Conservation (phyloP, 2,329 filamentous ascomycete genomes). For the Xenosphaeropsis pyriputrescens region DNA sequence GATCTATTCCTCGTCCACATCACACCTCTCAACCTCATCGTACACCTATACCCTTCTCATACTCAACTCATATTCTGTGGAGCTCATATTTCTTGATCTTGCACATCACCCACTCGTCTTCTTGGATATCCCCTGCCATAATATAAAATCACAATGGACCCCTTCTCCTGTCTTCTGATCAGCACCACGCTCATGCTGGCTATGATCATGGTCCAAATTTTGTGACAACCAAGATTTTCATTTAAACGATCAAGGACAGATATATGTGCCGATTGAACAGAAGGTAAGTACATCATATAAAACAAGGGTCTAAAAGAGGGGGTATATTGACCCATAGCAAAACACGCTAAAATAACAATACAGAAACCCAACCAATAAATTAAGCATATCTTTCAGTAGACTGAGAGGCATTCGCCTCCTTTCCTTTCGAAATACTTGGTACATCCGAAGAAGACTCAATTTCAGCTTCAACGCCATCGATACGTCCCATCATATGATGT, state of each 20-base stretch:
- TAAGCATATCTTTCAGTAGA: background rate
- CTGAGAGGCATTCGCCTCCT: background rate
- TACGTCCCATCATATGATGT: conserved; percentile 1
- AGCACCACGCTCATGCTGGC: too few species aligned
- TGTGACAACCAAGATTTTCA: background rate
- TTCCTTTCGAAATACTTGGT: background rate
- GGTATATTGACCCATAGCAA: background rate
- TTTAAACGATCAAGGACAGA: background rate
- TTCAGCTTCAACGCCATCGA: background rate
- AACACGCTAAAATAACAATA: background rate
- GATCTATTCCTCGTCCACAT: too few species aligned
- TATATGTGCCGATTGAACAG: background rate
- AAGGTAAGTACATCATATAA: background rate
- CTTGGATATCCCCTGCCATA: too few species aligned
- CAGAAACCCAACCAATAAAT: background rate
- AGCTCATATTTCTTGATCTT: too few species aligned
- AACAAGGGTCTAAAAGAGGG: background rate
- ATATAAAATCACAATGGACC: too few species aligned
- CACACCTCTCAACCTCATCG: too few species aligned
- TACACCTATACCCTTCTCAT: too few species aligned
- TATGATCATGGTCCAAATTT: background rate
- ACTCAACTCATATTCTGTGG: too few species aligned
- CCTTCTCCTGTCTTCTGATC: too few species aligned
- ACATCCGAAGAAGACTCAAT: background rate
- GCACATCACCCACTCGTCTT: too few species aligned